These are phyloP conservation scores for Podila verticillata DNA, from an alignment of 192 early-diverging fungal species.

Conservation along the genomic window DNA sequence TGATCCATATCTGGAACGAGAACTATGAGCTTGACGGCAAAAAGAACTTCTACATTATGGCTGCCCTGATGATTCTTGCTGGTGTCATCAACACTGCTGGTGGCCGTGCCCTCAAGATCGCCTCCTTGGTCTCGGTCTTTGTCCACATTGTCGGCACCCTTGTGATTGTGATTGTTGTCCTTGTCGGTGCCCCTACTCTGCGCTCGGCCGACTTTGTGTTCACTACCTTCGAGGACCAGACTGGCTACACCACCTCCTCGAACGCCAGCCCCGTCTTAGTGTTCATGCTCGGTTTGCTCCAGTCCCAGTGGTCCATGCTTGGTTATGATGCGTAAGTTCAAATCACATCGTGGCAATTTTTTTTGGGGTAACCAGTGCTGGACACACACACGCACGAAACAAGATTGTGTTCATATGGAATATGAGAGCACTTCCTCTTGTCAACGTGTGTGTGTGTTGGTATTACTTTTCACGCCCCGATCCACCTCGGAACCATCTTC, in stretches of 20 bases:
- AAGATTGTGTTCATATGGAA: no score
- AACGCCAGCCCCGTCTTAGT: conserved; percentile 37
- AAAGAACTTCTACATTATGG: conserved; percentile 50
- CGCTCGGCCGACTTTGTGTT: conserved; percentile 52
- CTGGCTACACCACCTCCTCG: conserved; percentile 41
- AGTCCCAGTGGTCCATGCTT: conserved; percentile 52
- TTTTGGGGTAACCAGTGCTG: no score
- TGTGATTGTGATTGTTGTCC: conserved; percentile 29
- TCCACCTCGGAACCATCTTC: no score
- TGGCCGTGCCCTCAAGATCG: conserved; percentile 41
- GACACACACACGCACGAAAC: no score
- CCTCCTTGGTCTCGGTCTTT: conserved; percentile 38
- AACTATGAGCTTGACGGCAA: conserved; percentile 14
- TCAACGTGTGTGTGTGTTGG: no score
- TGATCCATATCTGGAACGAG: conserved; percentile 33
- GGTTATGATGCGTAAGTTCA: conserved; percentile 47
- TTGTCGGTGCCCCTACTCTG: conserved; percentile 35
- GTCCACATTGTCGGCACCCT: conserved; percentile 47
- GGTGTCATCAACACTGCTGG: conserved; percentile 46
- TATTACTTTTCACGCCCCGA: no score
- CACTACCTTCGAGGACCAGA: conserved; percentile 42
- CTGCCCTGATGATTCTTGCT: conserved; percentile 22
- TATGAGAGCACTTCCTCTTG: no score
- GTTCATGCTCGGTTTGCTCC: conserved; percentile 51
- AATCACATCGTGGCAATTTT: neutral